A percentile compares a stretch with the other conserved stretches of the same genome.
Conservation (phyloP, 139 green algal genomes). For the Coelastrella sp. region DNA sequence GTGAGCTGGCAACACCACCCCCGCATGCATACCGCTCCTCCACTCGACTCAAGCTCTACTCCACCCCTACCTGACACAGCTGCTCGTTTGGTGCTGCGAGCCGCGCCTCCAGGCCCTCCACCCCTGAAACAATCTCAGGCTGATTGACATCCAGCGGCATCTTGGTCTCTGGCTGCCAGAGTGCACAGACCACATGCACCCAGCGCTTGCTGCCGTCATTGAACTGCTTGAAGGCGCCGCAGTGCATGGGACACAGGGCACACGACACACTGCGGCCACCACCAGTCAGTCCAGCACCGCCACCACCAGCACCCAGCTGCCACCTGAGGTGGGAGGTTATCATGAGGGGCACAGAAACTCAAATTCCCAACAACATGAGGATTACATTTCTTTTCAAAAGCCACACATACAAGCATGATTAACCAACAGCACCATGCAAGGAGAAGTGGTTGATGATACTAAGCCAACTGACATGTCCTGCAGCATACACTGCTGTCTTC, state of each 20-base stretch:
- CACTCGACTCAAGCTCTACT: background rate
- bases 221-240: slow-evolving; percentile 85
- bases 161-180: slow-evolving; percentile 70
- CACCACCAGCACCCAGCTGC: slow-evolving; percentile 25
- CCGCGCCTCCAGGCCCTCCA: slow-evolving; percentile 38
- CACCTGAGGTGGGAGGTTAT: slow-evolving; percentile 15
- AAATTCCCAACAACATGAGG: background rate
- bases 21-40: no score
- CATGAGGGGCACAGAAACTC: background rate
- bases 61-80: background rate
- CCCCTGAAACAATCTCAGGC: slow-evolving; percentile 29
- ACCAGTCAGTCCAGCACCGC: slow-evolving; percentile 57
- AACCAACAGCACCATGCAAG: no score
- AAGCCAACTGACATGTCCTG: background rate
- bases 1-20: background rate
- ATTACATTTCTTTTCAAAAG: background rate
- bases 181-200: slow-evolving; percentile 81
- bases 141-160: slow-evolving; percentile 34
- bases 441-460: background rate
- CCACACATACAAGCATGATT: no score
- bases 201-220: slow-evolving; percentile 64
- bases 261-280: slow-evolving; percentile 73
- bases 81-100: background rate
- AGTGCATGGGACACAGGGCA: slow-evolving; percentile 84
- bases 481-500: background rate